Base-by-base conservation (phyloP, 179 eudicot genomes). In the Patellifolia procumbens region DNA sequence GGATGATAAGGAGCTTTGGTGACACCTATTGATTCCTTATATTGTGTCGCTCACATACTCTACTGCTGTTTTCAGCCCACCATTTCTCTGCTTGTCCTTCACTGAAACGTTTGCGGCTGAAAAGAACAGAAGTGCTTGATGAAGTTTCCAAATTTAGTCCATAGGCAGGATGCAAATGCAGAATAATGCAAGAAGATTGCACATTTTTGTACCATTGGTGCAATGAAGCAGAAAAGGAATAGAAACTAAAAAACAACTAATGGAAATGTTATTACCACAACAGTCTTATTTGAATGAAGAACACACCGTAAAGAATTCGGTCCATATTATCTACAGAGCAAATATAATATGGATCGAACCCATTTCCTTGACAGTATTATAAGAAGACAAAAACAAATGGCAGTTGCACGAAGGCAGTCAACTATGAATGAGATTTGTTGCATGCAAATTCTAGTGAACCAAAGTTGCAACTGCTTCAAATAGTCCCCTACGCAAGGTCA, bases 1-100 rank as follows among this genome's bases (percentile, higher is more conserved):
- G 9, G 22, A 59, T 28, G 34, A 12, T 34, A 20, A 24, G 13
- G 67, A 1, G 10, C 43, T 49, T n/a, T 29, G 49, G 68, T 28
- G 17, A 24, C 34, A 16, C 19, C 82, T 81, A 83, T 12, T 73
- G 81, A 37, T 69, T 83, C 77, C 22, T 82, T 67, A 94, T 78
- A 48, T 91, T 88, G 85, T 94, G 92, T 46, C 82, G 84, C 58
- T 91, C 91, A 73, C 86, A 89, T 70, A 92, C 90, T 79, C 79
- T 84, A 52, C 62, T 62, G 75, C 86, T 88, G 68, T 94, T 85
- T 70, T 92, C 94, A 46, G 89, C 81, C 98, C 98, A 94, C 98
- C 98, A 92, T 65, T 84, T 91, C 88, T 91, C 97, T 72, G 98
- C 98, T 84, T 94, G 91, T 70, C 85, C 88, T 79, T 92, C 98